phyloP scores from a whole-genome alignment of 1,284 basidiomycete genomes.

The Cutaneotrichosporon spelunceum region DNA sequence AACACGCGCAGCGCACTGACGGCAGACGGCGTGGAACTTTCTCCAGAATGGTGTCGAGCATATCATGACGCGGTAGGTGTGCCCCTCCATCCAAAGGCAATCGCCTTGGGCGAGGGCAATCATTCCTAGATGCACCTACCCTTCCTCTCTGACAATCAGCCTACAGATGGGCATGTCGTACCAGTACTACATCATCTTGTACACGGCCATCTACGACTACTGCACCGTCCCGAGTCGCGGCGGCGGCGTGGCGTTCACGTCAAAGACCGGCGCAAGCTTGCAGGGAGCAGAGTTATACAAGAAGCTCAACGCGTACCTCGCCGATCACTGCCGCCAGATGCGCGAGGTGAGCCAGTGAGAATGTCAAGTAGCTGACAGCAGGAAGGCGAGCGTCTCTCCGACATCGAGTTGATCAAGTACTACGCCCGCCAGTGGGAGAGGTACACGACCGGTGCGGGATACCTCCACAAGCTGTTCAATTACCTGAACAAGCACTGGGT shows the following conservation, averaged over 20 bases:
- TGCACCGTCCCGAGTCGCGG: slow-evolving; percentile 60
- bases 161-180: slow-evolving; percentile 85
- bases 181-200: slow-evolving; percentile 86
- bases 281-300: slow-evolving; percentile 94
- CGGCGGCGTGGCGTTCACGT: slow-evolving; percentile 24
- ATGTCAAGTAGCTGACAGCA: slow-evolving; percentile 44
- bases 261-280: slow-evolving; percentile 79
- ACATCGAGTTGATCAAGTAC: slow-evolving; percentile 83
- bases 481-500: slow-evolving; percentile 99
- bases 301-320: slow-evolving; percentile 80
- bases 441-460: slow-evolving; percentile 94
- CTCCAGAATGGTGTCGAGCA: slow-evolving; percentile 86
- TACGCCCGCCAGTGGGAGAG: slow-evolving; percentile 93
- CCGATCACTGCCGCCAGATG: slow-evolving; percentile 68
- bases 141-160: slow-evolving; percentile 37
- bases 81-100: neutral
- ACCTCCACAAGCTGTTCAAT: slow-evolving; percentile 91
- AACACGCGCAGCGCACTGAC: slow-evolving; percentile 6
- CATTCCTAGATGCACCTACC: too few relatives aligned
- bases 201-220: slow-evolving; percentile 94
- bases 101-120: too few relatives aligned
- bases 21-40: slow-evolving; percentile 79
- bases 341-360: slow-evolving; percentile 58
- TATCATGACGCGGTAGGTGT: slow-evolving; percentile 71
- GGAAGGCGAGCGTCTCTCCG: slow-evolving; percentile 75